Evolutionary conservation across 805 yeast genomes (phyloP).

Genomic region (Wickerhamomyces mucosus): DNA sequence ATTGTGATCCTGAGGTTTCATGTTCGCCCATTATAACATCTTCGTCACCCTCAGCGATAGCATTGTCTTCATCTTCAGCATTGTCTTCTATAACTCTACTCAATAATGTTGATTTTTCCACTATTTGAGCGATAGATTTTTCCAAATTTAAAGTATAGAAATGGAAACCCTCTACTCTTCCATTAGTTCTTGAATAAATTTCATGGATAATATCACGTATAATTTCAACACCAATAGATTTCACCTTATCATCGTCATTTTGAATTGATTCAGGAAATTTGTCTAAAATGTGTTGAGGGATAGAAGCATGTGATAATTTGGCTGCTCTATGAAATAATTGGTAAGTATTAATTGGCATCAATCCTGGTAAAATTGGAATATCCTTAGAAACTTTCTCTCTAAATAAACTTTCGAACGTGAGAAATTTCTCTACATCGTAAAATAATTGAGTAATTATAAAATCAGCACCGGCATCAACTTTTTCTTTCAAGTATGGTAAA

Average conservation of each 20-base stretch:
- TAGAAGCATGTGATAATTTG: constrained; percentile 78
- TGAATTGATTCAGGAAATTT: constrained; percentile 45
- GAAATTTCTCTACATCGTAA: constrained; percentile 74
- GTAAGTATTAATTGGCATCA: constrained; percentile 86
- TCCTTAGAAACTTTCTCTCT: constrained; percentile 31
- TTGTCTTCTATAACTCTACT: constrained; percentile 35
- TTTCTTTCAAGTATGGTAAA: constrained; percentile 71
- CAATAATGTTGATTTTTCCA: constrained; percentile 51
- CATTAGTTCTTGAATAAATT: constrained; percentile 42
- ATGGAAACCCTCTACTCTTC: constrained; percentile 73
- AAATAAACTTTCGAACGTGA: constrained; percentile 49
- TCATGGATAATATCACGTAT: constrained; percentile 53
- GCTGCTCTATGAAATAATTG: constrained; percentile 79
- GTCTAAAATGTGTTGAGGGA: constrained; percentile 48
- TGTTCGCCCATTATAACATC: constrained; percentile 24
- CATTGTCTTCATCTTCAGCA: constrained; percentile 30
- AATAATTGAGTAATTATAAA: constrained; percentile 87
- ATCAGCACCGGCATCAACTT: constrained; percentile 90
- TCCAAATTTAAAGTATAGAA: constrained; percentile 90
- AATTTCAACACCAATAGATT: constrained; percentile 72
- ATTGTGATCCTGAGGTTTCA: constrained; percentile 8
- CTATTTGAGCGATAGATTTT: constrained; percentile 80
- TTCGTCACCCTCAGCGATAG: no score
- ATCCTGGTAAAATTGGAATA: constrained; percentile 70
- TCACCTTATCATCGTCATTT: constrained; percentile 73